These are phyloP conservation scores for Salix udensis DNA, from an alignment of 345 rosid genomes.

Conservation along the genomic window DNA sequence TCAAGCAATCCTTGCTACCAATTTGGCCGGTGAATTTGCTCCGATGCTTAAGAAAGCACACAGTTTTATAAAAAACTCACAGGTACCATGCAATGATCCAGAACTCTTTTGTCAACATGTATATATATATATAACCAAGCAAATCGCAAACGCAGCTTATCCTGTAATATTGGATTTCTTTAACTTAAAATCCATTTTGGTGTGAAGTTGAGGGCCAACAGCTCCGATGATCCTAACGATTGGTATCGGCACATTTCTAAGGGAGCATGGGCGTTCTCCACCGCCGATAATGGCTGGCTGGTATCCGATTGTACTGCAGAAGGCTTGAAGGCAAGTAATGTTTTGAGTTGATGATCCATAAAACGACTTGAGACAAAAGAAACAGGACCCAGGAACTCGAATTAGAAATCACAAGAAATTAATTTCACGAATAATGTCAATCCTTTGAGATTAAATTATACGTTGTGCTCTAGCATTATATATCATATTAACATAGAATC, in stretches of 20 bases:
- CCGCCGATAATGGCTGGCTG: constrained; percentile 62
- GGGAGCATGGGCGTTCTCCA: constrained; percentile 82
- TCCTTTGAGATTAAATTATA: too few relatives aligned
- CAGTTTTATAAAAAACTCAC: constrained; percentile 47
- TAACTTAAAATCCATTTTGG: background rate
- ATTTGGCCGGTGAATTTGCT: constrained; percentile 37
- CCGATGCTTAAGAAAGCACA: constrained; percentile 59
- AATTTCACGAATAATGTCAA: background rate
- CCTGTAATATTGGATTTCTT: background rate
- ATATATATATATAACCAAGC: background rate
- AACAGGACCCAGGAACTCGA: background rate
- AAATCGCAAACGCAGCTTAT: background rate
- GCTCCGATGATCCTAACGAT: constrained; percentile 17
- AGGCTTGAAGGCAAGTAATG: constrained; percentile 43
- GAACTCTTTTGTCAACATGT: background rate
- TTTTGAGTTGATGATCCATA: background rate
- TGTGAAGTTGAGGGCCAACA: constrained; percentile 33
- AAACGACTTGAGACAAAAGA: background rate
- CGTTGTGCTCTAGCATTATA: too few relatives aligned
- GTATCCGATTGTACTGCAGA: constrained; percentile 64
- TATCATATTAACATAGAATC: too few relatives aligned
- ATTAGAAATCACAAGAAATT: background rate
- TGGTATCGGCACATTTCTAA: constrained; percentile 58
- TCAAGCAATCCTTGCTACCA: constrained; percentile 54
- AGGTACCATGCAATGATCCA: constrained; percentile 25